Conservation (phyloP, 768 basidiomycete species). For the Russula foetens region DNA sequence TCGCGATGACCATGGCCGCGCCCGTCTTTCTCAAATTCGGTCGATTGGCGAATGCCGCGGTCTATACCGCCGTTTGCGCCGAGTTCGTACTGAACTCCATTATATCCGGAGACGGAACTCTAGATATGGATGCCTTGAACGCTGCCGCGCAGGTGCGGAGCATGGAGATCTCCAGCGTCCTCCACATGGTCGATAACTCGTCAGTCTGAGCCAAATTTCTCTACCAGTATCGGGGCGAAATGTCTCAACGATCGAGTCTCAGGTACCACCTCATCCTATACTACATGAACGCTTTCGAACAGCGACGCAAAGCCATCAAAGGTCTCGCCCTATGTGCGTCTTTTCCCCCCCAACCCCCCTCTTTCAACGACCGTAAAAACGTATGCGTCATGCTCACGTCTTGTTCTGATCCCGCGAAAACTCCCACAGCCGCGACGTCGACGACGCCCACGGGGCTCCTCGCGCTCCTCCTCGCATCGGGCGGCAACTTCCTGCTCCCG, state of each 20-base stretch:
- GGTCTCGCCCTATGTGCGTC: not conserved
- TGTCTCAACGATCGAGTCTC: too few relatives aligned
- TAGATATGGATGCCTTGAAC: constrained; percentile 7
- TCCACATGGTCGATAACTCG: constrained; percentile 14
- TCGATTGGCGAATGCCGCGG: constrained; percentile 8
- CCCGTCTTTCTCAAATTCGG: constrained; percentile 11
- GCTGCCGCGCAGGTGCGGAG: constrained; percentile 12
- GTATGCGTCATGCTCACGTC: too few relatives aligned
- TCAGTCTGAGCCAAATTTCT: not conserved
- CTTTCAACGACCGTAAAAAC: too few relatives aligned
- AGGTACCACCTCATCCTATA: constrained; percentile 13
- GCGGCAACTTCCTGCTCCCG: constrained; percentile 9
- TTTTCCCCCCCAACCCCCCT: fast-evolving
- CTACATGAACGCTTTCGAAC: constrained; percentile 11
- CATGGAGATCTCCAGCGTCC: constrained; percentile 8
- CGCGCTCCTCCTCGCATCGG: constrained; percentile 3
- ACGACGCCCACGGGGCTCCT: not conserved
- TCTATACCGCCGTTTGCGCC: constrained; percentile 11
- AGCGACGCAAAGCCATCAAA: not conserved
- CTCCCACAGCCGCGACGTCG: constrained; percentile 4
- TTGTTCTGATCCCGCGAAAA: too few relatives aligned
- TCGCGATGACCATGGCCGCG: constrained; percentile 6
- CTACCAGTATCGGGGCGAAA: too few relatives aligned
- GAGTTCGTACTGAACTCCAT: constrained; percentile 12
- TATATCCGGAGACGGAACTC: constrained; percentile 2